Evolutionary conservation across 148 eudicot species (phyloP).

Genomic region (Heliosperma pusillum): DNA sequence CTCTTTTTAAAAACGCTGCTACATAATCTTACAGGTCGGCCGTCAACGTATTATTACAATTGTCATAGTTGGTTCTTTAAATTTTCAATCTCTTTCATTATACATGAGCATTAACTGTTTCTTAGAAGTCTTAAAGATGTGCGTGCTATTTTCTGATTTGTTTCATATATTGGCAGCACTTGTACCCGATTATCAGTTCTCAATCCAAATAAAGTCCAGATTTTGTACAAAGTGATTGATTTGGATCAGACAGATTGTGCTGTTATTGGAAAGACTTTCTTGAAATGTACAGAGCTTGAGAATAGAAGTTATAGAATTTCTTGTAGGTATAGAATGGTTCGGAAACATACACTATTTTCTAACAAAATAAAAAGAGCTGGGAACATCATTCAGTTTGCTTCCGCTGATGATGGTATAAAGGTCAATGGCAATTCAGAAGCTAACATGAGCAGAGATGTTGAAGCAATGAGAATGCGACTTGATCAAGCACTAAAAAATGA

Average conservation of each 20-base stretch:
- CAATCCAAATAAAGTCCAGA: constrained; percentile 35
- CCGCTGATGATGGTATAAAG: constrained; percentile 82
- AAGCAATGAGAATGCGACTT: constrained; percentile 59
- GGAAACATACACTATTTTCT: constrained; percentile 31
- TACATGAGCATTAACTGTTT: background rate
- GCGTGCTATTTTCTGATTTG: constrained; percentile 17
- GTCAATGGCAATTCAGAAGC: constrained; percentile 69
- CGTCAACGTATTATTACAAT: background rate
- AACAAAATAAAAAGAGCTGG: constrained; percentile 38
- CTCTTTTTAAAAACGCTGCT: background rate
- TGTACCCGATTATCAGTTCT: constrained; percentile 47
- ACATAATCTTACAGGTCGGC: no score
- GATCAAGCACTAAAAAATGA: constrained; percentile 64
- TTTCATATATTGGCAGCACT: constrained; percentile 51
- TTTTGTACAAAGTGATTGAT: constrained; percentile 36
- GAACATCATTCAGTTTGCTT: constrained; percentile 40
- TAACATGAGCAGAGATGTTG: constrained; percentile 53
- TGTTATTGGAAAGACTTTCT: constrained; percentile 39
- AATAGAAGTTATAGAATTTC: constrained; percentile 32
- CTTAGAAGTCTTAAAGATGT: background rate
- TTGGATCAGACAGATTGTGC: constrained; percentile 36
- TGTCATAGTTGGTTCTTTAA: background rate
- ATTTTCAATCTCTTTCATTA: background rate
- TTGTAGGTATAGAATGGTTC: constrained; percentile 32
- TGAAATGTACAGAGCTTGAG: constrained; percentile 41